Conservation (phyloP, 2,329 filamentous ascomycete genomes). For the Sporothrix brasiliensis region DNA sequence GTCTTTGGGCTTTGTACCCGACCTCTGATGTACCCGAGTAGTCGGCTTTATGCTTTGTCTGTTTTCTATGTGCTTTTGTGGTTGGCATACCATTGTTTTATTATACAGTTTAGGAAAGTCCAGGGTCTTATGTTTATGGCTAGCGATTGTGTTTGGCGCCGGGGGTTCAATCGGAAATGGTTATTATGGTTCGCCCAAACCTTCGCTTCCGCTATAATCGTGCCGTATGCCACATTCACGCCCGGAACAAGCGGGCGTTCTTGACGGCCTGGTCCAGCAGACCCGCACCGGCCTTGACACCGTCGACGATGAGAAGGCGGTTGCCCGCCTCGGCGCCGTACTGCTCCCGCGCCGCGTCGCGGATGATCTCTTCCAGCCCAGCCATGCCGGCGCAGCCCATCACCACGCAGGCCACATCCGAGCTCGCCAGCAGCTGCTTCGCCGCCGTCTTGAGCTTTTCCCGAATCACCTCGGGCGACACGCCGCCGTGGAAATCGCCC, state of each 20-base stretch:
- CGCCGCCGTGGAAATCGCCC: conserved; percentile 72
- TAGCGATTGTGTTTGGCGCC: conserved; percentile 15
- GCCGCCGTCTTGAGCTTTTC: conserved; percentile 71
- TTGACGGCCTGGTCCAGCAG: conserved; percentile 60
- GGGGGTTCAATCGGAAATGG: background rate
- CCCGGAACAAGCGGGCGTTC: conserved; percentile 48
- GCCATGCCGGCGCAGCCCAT: conserved; percentile 93
- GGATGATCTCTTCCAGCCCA: conserved; percentile 76
- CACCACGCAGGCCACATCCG: conserved; percentile 68
- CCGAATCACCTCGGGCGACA: conserved; percentile 65
- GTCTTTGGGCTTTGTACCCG: no score
- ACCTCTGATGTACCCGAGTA: no score
- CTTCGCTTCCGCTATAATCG: background rate
- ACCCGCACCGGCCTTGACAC: conserved; percentile 70
- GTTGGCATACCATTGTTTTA: background rate
- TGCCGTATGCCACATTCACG: background rate
- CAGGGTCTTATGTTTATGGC: background rate
- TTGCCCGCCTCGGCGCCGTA: conserved; percentile 60
- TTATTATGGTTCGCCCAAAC: background rate
- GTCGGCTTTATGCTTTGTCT: no score
- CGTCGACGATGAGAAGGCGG: conserved; percentile 73
- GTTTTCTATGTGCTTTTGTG: no score
- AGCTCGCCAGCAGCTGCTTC: conserved; percentile 60
- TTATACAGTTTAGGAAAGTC: background rate
- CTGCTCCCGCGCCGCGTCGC: conserved; percentile 66